Conservation (phyloP, 1,284 basidiomycete genomes). For the Vanrija pseudolonga region DNA sequence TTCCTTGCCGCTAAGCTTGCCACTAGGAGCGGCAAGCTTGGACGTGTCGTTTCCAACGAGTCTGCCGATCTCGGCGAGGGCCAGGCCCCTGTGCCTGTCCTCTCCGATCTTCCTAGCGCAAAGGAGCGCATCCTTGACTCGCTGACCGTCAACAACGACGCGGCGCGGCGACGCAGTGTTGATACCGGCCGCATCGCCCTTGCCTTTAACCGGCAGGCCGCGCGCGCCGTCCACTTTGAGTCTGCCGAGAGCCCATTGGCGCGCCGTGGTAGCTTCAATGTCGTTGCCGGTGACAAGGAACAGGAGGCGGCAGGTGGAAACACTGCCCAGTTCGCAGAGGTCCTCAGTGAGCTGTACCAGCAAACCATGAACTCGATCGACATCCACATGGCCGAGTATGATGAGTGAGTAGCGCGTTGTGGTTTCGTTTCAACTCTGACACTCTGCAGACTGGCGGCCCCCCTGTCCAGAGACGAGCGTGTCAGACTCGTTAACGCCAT, state of each 20-base stretch:
- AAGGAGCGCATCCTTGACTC: not conserved
- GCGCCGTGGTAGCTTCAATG: conserved; percentile 59
- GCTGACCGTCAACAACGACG: not conserved
- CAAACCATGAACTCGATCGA: conserved; percentile 71
- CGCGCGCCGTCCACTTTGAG: conserved; percentile 4
- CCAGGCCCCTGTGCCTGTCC: too few relatives aligned
- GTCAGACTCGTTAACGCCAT: conserved; percentile 59
- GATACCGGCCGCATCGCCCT: conserved; percentile 78
- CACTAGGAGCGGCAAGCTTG: not conserved
- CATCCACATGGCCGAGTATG: conserved; percentile 48
- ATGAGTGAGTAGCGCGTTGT: conserved; percentile 28
- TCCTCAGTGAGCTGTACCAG: conserved; percentile 74
- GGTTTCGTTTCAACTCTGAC: conserved; percentile 39
- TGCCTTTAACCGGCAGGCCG: conserved; percentile 58
- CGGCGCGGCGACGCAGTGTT: conserved; percentile 62
- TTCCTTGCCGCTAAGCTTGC: conserved; percentile 18
- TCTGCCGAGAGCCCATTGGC: conserved; percentile 48
- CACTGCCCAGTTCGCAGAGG: conserved; percentile 61
- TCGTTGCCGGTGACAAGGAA: conserved; percentile 17
- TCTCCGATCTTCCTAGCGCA: too few relatives aligned
- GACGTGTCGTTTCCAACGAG: not conserved
- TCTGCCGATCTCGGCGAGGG: too few relatives aligned
- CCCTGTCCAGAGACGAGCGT: conserved; percentile 44
- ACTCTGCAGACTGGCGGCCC: conserved; percentile 42
- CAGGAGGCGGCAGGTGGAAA: conserved; percentile 53